Evolutionary conservation across 1,284 basidiomycete species (phyloP), one percentile per base, ranked within the genome.

Genomic region (Cystobasidium pallidum): DNA sequence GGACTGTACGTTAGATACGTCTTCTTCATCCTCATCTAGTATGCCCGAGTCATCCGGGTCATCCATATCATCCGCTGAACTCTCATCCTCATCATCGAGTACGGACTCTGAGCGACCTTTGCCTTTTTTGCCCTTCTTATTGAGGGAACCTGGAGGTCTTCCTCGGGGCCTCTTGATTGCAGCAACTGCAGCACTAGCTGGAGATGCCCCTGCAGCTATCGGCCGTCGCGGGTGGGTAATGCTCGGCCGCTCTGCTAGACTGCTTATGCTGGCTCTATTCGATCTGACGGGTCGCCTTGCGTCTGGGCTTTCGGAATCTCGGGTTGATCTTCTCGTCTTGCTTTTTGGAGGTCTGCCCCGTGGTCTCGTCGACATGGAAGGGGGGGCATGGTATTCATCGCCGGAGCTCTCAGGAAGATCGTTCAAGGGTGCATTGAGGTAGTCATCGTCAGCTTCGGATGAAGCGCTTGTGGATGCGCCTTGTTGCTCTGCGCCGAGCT

Each of bases 391-490:
- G 34, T 71, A 71, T 39, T 71, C 68, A 28, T 71, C 68, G 15
- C 68, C 68, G 11, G 68, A 71, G 51, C 59, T 63, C 24, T 71
- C 68, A 21, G 61, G 59, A 28, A 64, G 39, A 21, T 57, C 54
- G 21, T 43, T 36, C 10, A 71, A 28, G 28, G 68, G 68, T 1
- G 59, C 68, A 55, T 71, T 71, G 59, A 71, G 34, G 32, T 62
- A 71, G 21, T 71, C 59, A 11, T 71, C 68, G 28, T 58, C 55
- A 10, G 43, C 68, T 28, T 55, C 39, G 13, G 45, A 62, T 26
- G 68, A 71, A 21, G 13, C 32, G 52, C 59, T 52, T 21, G 59
- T 57, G 1, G 68, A 63, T 43, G n/a, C 34, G 19, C 30, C 51
- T 34, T 43, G 45, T 24, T 55, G 39, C n/a, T 41, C 55, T 28